Percentiles rank a stretch among this genome's conserved stretches.
These are phyloP conservation scores for Talaromyces verruculosus DNA, from an alignment of 2,329 filamentous ascomycete species.

Conservation along the genomic window DNA sequence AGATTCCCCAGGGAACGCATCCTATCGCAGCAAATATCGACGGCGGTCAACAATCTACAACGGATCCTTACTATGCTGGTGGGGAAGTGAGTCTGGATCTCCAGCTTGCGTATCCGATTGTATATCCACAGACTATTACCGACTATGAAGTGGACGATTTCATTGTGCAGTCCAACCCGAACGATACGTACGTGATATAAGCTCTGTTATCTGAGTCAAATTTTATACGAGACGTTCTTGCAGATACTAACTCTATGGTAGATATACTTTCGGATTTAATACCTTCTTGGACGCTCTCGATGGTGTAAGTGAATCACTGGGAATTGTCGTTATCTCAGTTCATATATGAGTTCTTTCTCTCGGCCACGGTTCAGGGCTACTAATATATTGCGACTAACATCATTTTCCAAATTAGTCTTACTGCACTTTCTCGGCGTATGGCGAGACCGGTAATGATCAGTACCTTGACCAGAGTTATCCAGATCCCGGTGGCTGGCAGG, in stretches of 20 bases:
- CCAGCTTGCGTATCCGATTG: conserved; percentile 55
- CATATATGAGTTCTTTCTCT: not conserved
- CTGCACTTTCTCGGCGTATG: conserved; percentile 53
- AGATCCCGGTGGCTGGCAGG: conserved; percentile 51
- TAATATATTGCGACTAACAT: not conserved
- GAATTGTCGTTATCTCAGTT: not conserved
- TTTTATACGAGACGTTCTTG: not conserved
- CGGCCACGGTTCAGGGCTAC: not conserved
- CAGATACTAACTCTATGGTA: not conserved
- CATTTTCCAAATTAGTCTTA: conserved; percentile 40
- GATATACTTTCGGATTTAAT: conserved; percentile 43
- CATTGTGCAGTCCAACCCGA: conserved; percentile 17
- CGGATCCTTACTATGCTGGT: conserved; percentile 29
- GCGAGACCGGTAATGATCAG: conserved; percentile 51
- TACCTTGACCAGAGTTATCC: conserved; percentile 54
- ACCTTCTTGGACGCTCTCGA: conserved; percentile 56
- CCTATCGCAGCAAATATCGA: conserved; percentile 52
- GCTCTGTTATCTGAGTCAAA: not conserved
- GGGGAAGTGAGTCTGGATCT: conserved; percentile 58
- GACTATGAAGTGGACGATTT: conserved; percentile 54
- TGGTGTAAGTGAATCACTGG: conserved; percentile 33
- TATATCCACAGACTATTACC: conserved; percentile 54
- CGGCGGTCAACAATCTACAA: conserved; percentile 41
- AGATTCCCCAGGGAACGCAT: conserved; percentile 44
- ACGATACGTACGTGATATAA: conserved; percentile 23